Evolutionary conservation across 441 rosid genomes (phyloP), one percentile per base, ranked within the genome.

Genomic region (Brassica balearica): DNA sequence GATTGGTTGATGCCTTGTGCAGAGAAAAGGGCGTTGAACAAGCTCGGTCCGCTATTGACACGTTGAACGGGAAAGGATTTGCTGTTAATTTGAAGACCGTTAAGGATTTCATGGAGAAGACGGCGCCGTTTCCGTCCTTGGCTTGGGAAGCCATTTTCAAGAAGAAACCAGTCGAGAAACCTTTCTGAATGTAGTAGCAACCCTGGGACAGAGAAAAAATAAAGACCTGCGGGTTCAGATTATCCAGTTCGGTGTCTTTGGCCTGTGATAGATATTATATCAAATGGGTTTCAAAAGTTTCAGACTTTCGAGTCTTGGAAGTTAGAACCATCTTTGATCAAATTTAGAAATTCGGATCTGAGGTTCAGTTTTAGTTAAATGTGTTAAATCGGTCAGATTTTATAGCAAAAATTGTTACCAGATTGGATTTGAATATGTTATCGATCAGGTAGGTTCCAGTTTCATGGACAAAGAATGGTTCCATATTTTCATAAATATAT

Each of bases 1-100:
- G 94, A 12, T 82, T 96, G 86, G 90, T 96, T 77, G 92, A 90
- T 77, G 91, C 83, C 1, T 77, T 92, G 53, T 94, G 97, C 67
- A 86, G 81, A 71, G 88, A 81, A 73, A 89, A 84, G 81, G 88
- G 93, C 8, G 84, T 96, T n/a, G 90, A 87, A 76, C 23, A 55
- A 17, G 60, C 60, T 0, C 10, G 4, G 23, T 55, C 4, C 1
- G 60, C 60, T 55, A 55, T 55, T 55, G 60, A 17, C 22, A 55
- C 23, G 10, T 17, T 55, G 2, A 15, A 8, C 60, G 1, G 3
- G 60, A 55, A 55, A 55, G 60, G 60, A 55, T 55, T 55, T 55
- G 60, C 60, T 7, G 60, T 8, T 55, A 2, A 55, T 55, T 17
- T 55, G 10, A 55, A 55, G 60, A 3, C 9, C 0, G 60, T 55